These are phyloP conservation scores for Phytophthora chlamydospora DNA, from an alignment of 352 stramenopile species.

Conservation along the genomic window DNA sequence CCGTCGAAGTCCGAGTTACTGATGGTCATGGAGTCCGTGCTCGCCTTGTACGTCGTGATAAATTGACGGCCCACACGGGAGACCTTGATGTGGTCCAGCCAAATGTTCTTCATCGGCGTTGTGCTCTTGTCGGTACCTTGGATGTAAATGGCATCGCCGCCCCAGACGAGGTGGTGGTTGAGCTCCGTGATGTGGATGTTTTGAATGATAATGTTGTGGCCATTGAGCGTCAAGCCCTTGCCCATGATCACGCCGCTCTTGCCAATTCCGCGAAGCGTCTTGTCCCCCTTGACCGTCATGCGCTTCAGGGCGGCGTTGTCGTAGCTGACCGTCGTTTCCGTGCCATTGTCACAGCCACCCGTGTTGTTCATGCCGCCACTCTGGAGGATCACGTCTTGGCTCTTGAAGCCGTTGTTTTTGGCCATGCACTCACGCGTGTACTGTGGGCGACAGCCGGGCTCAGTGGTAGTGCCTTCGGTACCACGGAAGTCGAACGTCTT, in stretches of 20 bases:
- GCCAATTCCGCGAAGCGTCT: conserved; percentile 50
- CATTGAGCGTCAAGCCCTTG: conserved; percentile 43
- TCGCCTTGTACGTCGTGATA: conserved; percentile 34
- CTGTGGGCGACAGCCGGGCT: conserved; percentile 36
- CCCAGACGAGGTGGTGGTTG: conserved; percentile 53
- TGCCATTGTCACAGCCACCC: conserved; percentile 44
- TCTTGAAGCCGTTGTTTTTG: conserved; percentile 50
- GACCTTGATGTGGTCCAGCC: conserved; percentile 60
- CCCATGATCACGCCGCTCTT: conserved; percentile 45
- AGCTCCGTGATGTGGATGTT: conserved; percentile 61
- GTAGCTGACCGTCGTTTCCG: conserved; percentile 26
- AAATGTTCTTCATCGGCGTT: conserved; percentile 39
- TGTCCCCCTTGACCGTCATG: conserved; percentile 42
- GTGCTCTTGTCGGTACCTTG: conserved; percentile 26
- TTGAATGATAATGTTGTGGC: conserved; percentile 56
- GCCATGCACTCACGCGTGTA: conserved; percentile 44
- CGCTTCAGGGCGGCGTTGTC: conserved; percentile 31
- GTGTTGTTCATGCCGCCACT: conserved; percentile 47
- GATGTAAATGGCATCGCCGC: conserved; percentile 39
- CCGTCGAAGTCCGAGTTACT: conserved; percentile 60
- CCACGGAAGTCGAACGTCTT: conserved; percentile 48
- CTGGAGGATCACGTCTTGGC: conserved; percentile 52
- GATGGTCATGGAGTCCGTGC: conserved; percentile 43
- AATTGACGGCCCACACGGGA: conserved; percentile 43
- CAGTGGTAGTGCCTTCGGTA: conserved; percentile 42